Percentiles rank a stretch among this genome's conserved stretches.
These are phyloP conservation scores for Gloeophyllum trabeum DNA, from an alignment of 768 basidiomycete genomes.

Conservation along the genomic window DNA sequence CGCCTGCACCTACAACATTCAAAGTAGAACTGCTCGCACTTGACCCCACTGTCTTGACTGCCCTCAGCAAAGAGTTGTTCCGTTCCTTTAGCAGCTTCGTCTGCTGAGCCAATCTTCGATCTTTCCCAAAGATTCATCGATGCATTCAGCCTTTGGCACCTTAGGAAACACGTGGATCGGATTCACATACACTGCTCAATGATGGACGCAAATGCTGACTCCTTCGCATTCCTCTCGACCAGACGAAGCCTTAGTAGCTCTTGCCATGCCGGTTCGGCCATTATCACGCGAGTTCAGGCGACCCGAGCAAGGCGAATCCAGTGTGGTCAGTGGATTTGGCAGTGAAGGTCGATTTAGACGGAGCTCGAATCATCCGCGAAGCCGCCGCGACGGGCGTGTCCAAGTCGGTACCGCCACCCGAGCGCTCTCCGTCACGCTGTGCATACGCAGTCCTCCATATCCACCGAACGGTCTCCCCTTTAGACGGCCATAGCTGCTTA, in stretches of 20 bases:
- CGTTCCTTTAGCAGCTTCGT: constrained; percentile 87
- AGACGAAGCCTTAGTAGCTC: constrained; percentile 71
- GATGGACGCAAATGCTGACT: constrained; percentile 70
- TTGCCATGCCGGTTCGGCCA: constrained; percentile 83
- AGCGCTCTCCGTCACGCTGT: no score
- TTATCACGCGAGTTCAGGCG: constrained; percentile 21
- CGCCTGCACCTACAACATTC: constrained; percentile 45
- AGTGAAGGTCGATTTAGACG: constrained; percentile 11
- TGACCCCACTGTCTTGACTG: constrained; percentile 61
- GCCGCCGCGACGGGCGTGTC: no score
- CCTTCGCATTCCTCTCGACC: constrained; percentile 71
- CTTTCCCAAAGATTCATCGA: constrained; percentile 29
- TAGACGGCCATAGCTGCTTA: no score
- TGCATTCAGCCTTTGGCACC: not conserved
- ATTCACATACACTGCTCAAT: constrained; percentile 81
- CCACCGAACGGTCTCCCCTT: no score
- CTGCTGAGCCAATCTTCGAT: constrained; percentile 85
- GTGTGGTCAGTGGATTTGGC: constrained; percentile 1
- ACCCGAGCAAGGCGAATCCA: not conserved
- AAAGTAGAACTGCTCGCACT: constrained; percentile 55
- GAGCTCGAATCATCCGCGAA: constrained; percentile 16
- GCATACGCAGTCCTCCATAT: no score
- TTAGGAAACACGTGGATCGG: not conserved
- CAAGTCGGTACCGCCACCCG: no score
- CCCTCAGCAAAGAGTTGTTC: constrained; percentile 79